Evolutionary conservation across 306 rosid species (phyloP), one percentile per base, ranked within the genome.

Genomic region (Quercus aquifolioides): DNA sequence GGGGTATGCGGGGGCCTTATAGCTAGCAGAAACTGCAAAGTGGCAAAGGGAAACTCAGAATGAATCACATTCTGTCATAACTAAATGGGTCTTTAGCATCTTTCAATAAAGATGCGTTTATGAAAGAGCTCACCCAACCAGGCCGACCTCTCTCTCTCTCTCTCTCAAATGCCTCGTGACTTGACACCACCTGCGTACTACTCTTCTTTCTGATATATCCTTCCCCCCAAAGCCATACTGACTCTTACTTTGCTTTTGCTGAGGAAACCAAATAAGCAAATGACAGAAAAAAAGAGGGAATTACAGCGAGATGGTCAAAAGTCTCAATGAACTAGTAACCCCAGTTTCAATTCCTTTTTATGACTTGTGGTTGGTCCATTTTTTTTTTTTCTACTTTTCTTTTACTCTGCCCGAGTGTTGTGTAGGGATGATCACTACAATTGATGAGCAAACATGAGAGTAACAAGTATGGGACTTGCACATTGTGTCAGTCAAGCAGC

Each of bases 391-490:
- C 68, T 82, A 77, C 81, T 88, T 90, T 89, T 79, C 90, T 90
- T 92, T 92, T 80, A 81, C 85, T 85, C 90, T 86, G 97, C 91
- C 92, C 88, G 83, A 85, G 86, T 79, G 57, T 84, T 72, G 80
- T 78, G 84, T 78, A 82, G 85, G 90, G 85, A 77, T 79, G 72
- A 81, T 82, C 70, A 35, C 72, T 74, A 62, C 33, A 12, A 81
- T 85, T 77, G 85, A 88, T 84, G 86, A 81, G 63, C 86, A 83
- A 87, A 86, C 65, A 84, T 76, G 86, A 85, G 89, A 83, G 80
- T 78, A 81, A 74, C 77, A 76, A 72, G 79, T 70, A 84, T 83
- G 86, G 87, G 88, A 88, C 88, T 84, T 79, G 46, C 80, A 65
- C 76, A 64, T 75, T 82, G 64, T 78, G 84, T 84, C 86, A 78